Evolutionary conservation across 208 protist genomes (phyloP).

Genomic region (Acanthamoeba sp.): DNA sequence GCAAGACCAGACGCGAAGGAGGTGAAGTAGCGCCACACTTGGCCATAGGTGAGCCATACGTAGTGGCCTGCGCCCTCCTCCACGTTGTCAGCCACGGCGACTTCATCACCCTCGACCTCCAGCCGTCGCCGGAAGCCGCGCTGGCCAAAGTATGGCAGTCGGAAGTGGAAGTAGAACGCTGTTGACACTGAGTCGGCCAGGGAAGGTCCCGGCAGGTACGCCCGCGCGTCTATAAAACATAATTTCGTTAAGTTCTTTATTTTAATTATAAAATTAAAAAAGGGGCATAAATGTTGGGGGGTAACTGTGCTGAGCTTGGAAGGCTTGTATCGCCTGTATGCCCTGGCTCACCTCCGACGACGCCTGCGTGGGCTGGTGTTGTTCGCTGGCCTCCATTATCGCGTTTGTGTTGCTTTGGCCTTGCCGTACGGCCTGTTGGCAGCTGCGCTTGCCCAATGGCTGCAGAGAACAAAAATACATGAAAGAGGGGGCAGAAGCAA

Average conservation of each 20-base stretch:
- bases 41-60: constrained; percentile 30
- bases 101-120: background rate
- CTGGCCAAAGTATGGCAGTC: background rate
- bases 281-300: background rate
- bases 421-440: too few species aligned
- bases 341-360: too few species aligned
- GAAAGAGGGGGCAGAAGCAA: too few species aligned
- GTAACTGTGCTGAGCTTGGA: background rate
- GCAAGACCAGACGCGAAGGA: background rate
- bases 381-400: too few species aligned
- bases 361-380: too few species aligned
- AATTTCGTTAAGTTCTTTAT: background rate
- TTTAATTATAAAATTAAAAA: background rate
- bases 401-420: too few species aligned
- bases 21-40: constrained; percentile 3
- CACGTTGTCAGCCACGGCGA: background rate
- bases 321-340: too few species aligned
- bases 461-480: too few species aligned
- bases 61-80: constrained; percentile 26
- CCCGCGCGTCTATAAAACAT: background rate
- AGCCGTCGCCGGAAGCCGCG: background rate
- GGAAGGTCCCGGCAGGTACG: background rate
- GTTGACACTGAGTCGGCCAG: background rate
- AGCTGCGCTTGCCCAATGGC: too few species aligned
- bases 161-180: constrained; percentile 8